A percentile compares a stretch with the other conserved stretches of the same genome.
phyloP scores from a whole-genome alignment of 345 rosid genomes.

The Aurinia saxatilis region DNA sequence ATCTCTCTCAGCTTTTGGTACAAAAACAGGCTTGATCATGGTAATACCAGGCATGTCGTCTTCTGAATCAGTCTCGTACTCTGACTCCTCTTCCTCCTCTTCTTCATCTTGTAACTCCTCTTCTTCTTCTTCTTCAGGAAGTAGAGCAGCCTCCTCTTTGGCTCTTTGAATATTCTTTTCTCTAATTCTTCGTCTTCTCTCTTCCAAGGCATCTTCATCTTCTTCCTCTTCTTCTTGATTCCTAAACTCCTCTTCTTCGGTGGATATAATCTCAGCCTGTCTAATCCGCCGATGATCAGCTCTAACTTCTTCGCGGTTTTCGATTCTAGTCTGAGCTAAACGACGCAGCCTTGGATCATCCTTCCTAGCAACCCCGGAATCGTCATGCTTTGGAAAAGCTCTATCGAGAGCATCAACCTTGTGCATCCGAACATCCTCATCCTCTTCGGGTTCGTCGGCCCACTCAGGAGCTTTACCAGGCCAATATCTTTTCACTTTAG shows the following conservation, averaged over 20 bases:
- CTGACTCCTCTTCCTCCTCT: slow-evolving; percentile 60
- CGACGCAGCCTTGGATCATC: slow-evolving; percentile 72
- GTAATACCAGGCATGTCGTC: slow-evolving; percentile 51
- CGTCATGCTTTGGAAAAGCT: slow-evolving; percentile 45
- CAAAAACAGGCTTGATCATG: slow-evolving; percentile 67
- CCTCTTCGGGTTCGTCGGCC: slow-evolving; percentile 64
- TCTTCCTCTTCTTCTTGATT: slow-evolving; percentile 52
- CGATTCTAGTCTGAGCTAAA: slow-evolving; percentile 48
- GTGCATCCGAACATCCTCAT: slow-evolving; percentile 49
- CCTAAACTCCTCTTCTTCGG: slow-evolving; percentile 46
- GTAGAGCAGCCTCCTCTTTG: slow-evolving; percentile 46
- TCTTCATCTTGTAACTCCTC: slow-evolving; percentile 57
- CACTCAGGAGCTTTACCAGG: slow-evolving; percentile 74
- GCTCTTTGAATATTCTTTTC: slow-evolving; percentile 47
- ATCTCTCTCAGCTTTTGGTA: slow-evolving; percentile 64
- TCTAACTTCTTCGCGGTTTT: slow-evolving; percentile 61
- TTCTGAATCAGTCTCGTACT: slow-evolving; percentile 75
- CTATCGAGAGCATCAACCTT: slow-evolving; percentile 44
- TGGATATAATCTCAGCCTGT: slow-evolving; percentile 61
- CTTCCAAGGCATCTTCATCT: slow-evolving; percentile 57
- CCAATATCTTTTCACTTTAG: slow-evolving; percentile 72
- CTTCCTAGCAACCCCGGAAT: slow-evolving; percentile 28
- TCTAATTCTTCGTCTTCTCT: slow-evolving; percentile 49
- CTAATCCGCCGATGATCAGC: slow-evolving; percentile 61
- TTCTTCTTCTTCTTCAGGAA: slow-evolving; percentile 66